Evolutionary conservation across 2,329 filamentous ascomycete species (phyloP), one percentile per base, ranked within the genome.

Genomic region (Fusarium oligoseptatum): DNA sequence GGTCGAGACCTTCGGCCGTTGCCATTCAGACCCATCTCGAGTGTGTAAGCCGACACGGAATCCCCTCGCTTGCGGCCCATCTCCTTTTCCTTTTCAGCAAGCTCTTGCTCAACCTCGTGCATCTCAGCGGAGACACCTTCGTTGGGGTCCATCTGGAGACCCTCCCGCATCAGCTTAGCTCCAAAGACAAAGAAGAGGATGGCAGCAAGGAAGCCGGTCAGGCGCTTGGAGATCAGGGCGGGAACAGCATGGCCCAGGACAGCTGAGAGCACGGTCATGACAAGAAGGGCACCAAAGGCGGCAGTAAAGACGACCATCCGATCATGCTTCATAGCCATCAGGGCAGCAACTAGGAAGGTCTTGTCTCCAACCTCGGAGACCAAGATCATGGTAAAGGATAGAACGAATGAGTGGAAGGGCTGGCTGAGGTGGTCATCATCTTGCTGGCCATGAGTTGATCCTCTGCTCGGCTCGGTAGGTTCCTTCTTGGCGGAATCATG

Each of bases 261-360:
- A 10, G 97, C 97, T 2, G 97, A 98, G 17, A 99, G 89, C 11
- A 98, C 89, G 0, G 97, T 99, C 97, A 99, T 99, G 81, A 94
- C 90, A 69, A 98, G 90, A 55, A 99, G 88, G 11, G 97, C 97
- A 63, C 92, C 92, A 78, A 98, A 96, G n/a, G 97, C 97, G 9
- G 97, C 95, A 2, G 94, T 94, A 85, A 99, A 99, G 71, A 99
- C 97, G 14, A 98, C 89, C 74, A 98, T 87, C 62, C 97, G 93
- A 72, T 97, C 93, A 80, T 99, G 96, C 82, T 98, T 97, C 97
- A 99, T 99, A 14, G 97, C 97, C 97, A 99, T 99, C 20, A 99
- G 90, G 9, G 95, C 96, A 8, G 97, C 97, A 24, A 99, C 95
- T 50, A 99, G 89, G 87, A 99, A 99, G 0, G 97, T 99, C 86